Evolutionary conservation across 2,329 filamentous ascomycete genomes (phyloP).

Genomic region (Arthroderma sp.): DNA sequence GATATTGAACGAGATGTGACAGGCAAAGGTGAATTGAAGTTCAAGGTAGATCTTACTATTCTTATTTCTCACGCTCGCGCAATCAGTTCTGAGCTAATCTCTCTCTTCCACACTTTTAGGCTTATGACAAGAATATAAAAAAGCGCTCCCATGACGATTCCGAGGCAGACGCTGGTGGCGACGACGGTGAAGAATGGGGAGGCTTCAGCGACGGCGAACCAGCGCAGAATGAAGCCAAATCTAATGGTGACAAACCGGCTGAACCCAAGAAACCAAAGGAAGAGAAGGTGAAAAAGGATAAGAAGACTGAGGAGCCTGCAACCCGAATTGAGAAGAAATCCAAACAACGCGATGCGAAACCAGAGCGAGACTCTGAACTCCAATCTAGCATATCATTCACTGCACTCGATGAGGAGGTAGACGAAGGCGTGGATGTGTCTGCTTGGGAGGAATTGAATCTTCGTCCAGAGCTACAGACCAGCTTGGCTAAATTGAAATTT

Average conservation of each 20-base stretch:
- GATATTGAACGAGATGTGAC: conserved; percentile 53
- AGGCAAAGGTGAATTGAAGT: conserved; percentile 38
- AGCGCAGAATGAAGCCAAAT: conserved; percentile 9
- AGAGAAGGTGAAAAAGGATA: conserved; percentile 18
- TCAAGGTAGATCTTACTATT: conserved; percentile 21
- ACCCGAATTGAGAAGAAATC: conserved; percentile 18
- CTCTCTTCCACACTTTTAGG: conserved; percentile 14
- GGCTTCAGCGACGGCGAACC: conserved; percentile 46
- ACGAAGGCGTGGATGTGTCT: conserved; percentile 55
- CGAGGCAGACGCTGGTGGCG: conserved; percentile 10
- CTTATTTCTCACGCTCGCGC: background rate
- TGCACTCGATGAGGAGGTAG: conserved; percentile 31
- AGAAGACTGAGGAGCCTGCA: conserved; percentile 12
- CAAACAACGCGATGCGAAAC: conserved; percentile 8
- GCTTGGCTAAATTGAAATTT: conserved; percentile 70
- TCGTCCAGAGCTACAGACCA: conserved; percentile 56
- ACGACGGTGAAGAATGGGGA: conserved; percentile 46
- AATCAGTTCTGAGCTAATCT: background rate
- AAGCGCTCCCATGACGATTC: conserved; percentile 13
- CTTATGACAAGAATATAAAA: conserved; percentile 20
- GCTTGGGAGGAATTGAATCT: conserved; percentile 66
- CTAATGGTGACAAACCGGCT: conserved; percentile 9
- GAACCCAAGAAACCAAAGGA: conserved; percentile 15
- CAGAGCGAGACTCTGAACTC: conserved; percentile 10
- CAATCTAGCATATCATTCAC: conserved; percentile 25